Conservation (phyloP, 257 asterid genomes). For the Avicennia marina region DNA sequence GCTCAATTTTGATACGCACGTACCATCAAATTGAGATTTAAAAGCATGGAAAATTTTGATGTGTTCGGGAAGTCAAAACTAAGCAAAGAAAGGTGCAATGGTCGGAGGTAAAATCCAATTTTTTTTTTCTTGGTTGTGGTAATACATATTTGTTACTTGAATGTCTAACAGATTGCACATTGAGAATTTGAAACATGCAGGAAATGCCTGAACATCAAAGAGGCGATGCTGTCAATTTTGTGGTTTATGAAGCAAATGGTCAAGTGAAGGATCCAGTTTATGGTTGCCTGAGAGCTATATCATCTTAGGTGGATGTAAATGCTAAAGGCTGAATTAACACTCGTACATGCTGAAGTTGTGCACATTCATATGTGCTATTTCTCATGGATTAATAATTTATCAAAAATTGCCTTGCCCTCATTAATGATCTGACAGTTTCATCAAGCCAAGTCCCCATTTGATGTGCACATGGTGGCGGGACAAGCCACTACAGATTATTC, state of each 20-base stretch:
- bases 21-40: no score
- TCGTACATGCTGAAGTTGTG: constrained; percentile 61
- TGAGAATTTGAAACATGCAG: constrained; percentile 12
- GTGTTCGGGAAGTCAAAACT: no score
- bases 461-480: constrained; percentile 52
- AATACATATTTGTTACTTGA: no score
- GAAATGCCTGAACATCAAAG: constrained; percentile 56
- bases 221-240: constrained; percentile 58
- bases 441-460: constrained; percentile 49
- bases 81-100: no score
- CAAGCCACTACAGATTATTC: constrained; percentile 48
- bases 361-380: constrained; percentile 72
- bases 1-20: no score
- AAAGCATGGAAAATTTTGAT: no score
- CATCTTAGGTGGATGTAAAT: constrained; percentile 52
- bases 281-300: constrained; percentile 65
- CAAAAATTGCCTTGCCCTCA: constrained; percentile 14
- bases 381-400: constrained; percentile 24
- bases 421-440: constrained; percentile 44
- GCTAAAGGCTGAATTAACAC: constrained; percentile 48
- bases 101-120: no score
- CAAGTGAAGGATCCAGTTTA: constrained; percentile 60
- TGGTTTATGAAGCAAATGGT: constrained; percentile 67
- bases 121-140: no score
- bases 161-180: no score